Conservation (phyloP, 2,329 filamentous ascomycete species). For the Fusarium drepaniforme region DNA sequence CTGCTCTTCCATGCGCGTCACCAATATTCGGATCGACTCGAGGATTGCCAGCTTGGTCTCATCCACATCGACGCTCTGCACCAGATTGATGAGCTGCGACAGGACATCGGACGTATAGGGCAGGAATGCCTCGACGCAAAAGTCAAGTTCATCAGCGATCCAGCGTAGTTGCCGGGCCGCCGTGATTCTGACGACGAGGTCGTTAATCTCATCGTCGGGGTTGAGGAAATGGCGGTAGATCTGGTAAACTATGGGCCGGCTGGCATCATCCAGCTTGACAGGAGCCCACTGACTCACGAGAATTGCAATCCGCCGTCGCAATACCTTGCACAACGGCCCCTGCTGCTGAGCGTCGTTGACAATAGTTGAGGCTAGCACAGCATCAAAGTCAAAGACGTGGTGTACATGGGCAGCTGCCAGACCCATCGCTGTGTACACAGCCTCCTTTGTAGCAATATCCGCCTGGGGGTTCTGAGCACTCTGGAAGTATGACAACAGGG, state of each 20-base stretch:
- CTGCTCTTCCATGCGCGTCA: constrained; percentile 83
- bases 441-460: constrained; percentile 89
- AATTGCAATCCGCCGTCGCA: constrained; percentile 89
- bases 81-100: constrained; percentile 78
- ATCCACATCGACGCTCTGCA: constrained; percentile 82
- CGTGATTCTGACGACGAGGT: constrained; percentile 91
- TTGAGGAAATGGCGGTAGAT: constrained; percentile 91
- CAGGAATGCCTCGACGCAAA: constrained; percentile 78
- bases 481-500: constrained; percentile 85
- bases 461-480: constrained; percentile 74
- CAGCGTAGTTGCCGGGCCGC: constrained; percentile 86
- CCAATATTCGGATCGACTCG: constrained; percentile 85
- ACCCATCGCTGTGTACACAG: constrained; percentile 93
- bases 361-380: constrained; percentile 80
- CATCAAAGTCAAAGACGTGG: constrained; percentile 83
- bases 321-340: constrained; percentile 77
- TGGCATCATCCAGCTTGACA: constrained; percentile 77
- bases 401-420: constrained; percentile 83
- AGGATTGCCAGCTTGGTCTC: constrained; percentile 93
- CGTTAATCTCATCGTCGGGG: constrained; percentile 81
- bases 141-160: constrained; percentile 87
- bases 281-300: constrained; percentile 91
- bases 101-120: constrained; percentile 83
- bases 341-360: constrained; percentile 80
- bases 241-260: constrained; percentile 82